Conservation (phyloP, 352 stramenopile genomes). For the Pythium grandisporangium region DNA sequence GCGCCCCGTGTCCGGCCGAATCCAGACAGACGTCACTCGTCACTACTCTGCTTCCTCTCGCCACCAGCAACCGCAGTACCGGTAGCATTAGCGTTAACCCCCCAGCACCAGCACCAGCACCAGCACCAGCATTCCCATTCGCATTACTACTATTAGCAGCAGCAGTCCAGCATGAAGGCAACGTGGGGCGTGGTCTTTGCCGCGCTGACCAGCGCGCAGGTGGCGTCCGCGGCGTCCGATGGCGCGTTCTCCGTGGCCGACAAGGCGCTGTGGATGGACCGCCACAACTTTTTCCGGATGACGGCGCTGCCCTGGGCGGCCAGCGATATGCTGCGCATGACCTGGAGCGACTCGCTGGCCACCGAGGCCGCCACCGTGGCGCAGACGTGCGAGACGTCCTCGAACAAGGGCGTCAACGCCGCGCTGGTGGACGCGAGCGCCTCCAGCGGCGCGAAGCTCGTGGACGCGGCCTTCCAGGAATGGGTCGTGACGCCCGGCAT, state of each 20-base stretch:
- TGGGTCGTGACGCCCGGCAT: slow-evolving; percentile 53
- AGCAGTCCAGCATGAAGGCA: slow-evolving; percentile 2
- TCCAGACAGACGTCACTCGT: too few species aligned
- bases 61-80: too few species aligned
- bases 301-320: slow-evolving; percentile 55
- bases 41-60: too few species aligned
- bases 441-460: too few species aligned
- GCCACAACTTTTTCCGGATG: slow-evolving; percentile 73
- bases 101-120: too few species aligned
- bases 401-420: slow-evolving; percentile 32
- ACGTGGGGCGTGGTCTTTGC: neutral
- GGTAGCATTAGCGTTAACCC: too few species aligned
- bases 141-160: too few species aligned
- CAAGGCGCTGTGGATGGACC: slow-evolving; percentile 61
- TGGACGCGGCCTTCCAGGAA: slow-evolving; percentile 45
- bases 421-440: slow-evolving; percentile 15
- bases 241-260: slow-evolving; percentile 15
- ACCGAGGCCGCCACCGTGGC: slow-evolving; percentile 25
- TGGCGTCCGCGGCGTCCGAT: neutral
- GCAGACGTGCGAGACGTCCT: slow-evolving; percentile 22
- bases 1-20: too few species aligned
- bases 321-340: slow-evolving; percentile 55
- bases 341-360: slow-evolving; percentile 41
- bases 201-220: neutral
- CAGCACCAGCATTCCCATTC: too few species aligned